Evolutionary conservation across 2,329 filamentous ascomycete genomes (phyloP).

Genomic region (Gnomoniopsis smithogilvyi): DNA sequence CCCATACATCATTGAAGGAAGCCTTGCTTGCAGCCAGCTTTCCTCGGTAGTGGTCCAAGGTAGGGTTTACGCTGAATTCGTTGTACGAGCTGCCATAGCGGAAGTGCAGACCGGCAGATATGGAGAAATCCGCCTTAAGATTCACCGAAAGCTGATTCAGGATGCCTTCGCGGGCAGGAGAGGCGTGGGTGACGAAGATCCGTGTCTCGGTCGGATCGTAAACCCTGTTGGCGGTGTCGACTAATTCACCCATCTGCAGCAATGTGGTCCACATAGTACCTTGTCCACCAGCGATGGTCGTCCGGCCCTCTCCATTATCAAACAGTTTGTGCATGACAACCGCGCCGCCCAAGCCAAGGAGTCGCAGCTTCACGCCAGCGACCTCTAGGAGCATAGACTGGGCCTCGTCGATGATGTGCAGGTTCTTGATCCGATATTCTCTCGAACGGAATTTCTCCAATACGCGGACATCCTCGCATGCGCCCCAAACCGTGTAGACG

Average conservation of each 20-base stretch:
- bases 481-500: conserved; percentile 98
- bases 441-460: conserved; percentile 95
- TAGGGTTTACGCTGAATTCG: conserved; percentile 98
- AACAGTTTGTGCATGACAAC: conserved; percentile 99
- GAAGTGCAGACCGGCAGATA: conserved; percentile 97
- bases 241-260: conserved; percentile 95
- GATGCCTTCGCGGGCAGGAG: conserved; percentile 91
- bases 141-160: conserved; percentile 97
- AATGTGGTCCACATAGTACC: conserved; percentile 99
- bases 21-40: conserved; percentile 98
- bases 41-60: conserved; percentile 94
- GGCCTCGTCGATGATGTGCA: conserved; percentile 98
- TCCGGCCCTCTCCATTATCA: conserved; percentile 95
- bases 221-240: conserved; percentile 96
- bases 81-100: conserved; percentile 99
- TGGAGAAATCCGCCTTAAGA: conserved; percentile 95
- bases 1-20: conserved; percentile 99
- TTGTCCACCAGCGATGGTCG: conserved; percentile 95
- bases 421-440: conserved; percentile 96
- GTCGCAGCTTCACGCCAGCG: conserved; percentile 90
- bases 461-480: conserved; percentile 96
- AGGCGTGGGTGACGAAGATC: conserved; percentile 94
- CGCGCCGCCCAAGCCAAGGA: conserved; percentile 89
- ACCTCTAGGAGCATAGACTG: conserved; percentile 93
- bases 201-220: conserved; percentile 98